Conservation (phyloP, 2,329 filamentous ascomycete species). For the Penicillium verrucosum region DNA sequence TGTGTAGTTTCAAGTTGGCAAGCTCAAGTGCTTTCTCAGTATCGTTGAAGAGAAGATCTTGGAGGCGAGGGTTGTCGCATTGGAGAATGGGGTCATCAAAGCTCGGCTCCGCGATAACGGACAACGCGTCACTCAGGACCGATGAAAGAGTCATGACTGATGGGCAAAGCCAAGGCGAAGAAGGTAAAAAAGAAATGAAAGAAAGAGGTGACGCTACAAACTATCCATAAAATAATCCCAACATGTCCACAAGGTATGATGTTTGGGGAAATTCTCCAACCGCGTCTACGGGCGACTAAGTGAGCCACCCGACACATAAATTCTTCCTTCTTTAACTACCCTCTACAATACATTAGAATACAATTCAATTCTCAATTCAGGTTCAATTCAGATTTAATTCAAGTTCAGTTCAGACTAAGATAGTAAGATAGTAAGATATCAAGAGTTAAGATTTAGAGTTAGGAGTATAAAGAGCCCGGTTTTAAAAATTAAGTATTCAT, state of each 20-base stretch:
- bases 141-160: conserved; percentile 23
- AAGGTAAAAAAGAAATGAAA: background rate
- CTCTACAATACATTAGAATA: too few relatives aligned
- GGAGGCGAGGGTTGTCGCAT: conserved; percentile 27
- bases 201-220: background rate
- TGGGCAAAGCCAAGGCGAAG: background rate
- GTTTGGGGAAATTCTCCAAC: background rate
- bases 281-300: background rate
- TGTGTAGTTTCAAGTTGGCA: conserved; percentile 53
- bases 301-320: too few relatives aligned
- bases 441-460: too few relatives aligned
- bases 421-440: too few relatives aligned
- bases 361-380: too few relatives aligned
- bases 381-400: too few relatives aligned
- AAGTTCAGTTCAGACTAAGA: too few relatives aligned
- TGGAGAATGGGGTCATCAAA: conserved; percentile 37
- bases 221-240: background rate
- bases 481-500: too few relatives aligned
- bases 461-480: too few relatives aligned
- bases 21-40: conserved; percentile 46
- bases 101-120: conserved; percentile 27
- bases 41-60: conserved; percentile 26
- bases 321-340: too few relatives aligned
- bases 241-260: background rate
- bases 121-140: conserved; percentile 25